A percentile compares a stretch with the other conserved stretches of the same genome.
phyloP scores from a whole-genome alignment of 1,139 yeast species.

The Yarrowia galli region DNA sequence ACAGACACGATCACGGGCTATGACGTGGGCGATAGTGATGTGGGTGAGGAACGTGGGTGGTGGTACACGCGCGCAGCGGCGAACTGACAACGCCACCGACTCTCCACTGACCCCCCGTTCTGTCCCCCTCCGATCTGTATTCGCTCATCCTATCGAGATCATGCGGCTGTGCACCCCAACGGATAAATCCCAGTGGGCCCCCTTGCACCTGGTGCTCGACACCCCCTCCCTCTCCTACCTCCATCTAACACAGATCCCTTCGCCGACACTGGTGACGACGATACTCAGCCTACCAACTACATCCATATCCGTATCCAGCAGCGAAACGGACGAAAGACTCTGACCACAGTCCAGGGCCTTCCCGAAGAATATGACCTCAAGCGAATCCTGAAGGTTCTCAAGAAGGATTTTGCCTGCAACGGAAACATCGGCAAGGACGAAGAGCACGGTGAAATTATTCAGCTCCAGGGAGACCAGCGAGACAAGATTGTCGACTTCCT shows the following conservation, averaged over 20 bases:
- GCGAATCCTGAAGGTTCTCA: constrained; percentile 89
- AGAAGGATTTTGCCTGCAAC: constrained; percentile 98
- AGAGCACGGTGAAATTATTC: constrained; percentile 96
- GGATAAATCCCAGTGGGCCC: not conserved
- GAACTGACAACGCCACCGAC: too few species aligned
- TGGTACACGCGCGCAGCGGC: too few species aligned
- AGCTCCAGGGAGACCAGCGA: constrained; percentile 99
- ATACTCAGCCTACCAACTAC: constrained; percentile 93
- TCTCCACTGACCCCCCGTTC: too few species aligned
- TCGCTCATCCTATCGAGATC: constrained; percentile 1
- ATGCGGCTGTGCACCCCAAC: constrained; percentile 30
- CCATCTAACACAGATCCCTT: constrained; percentile 71
- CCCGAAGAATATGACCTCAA: constrained; percentile 95
- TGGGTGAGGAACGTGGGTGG: too few species aligned
- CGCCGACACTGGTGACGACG: constrained; percentile 99
- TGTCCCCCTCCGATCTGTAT: not conserved
- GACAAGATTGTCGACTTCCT: constrained; percentile 94
- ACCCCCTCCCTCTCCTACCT: not conserved
- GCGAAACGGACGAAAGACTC: constrained; percentile 99
- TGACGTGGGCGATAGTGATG: not conserved
- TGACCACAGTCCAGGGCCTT: constrained; percentile 97
- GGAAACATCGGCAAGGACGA: constrained; percentile 97
- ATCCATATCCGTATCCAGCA: constrained; percentile 99
- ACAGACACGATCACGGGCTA: too few species aligned
- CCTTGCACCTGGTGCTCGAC: too few species aligned